Base-by-base conservation (phyloP, 352 stramenopile species). In the Phytopythium oedochilum region DNA sequence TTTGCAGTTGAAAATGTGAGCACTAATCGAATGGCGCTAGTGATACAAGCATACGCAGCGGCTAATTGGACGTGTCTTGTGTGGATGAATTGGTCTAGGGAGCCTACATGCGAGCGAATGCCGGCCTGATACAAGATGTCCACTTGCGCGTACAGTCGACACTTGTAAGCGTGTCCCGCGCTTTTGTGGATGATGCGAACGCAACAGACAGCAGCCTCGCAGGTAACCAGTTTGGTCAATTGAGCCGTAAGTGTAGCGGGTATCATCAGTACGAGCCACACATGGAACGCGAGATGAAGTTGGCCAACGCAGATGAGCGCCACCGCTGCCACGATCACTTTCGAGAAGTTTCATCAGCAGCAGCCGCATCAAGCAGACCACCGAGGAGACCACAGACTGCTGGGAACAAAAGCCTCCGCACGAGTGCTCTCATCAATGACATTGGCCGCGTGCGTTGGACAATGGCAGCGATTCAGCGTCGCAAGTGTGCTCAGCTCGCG, bases 181-280 rank as follows among this genome's bases (percentile, higher is more conserved):
- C 65, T 9, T 78, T 68, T 52, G 53, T 89, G 15, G 60, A 63
- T 14, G 77, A 58, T 28, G 74, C 47, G 18, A 15, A 25, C 1
- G 60, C 70, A 11, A 36, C 73, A 4, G 64, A 78, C 20, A 68
- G 64, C 8, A 63, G 65, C 1, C 80, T 85, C 44, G 71, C 75
- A 10, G 75, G 71, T 0, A 61, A 86, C 23, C 66, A 85, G 36
- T 84, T 86, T 20, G 73, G 73, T 2, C 28, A 80, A 5, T 82
- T 71, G 5, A 82, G 64, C 7, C 69, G 73, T 5, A 86, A 79
- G 46, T 87, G 78, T 56, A 86, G 73, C 57, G 86, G 84, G 43
- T 80, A 63, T 18, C 66, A 80, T 36, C 70, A 86, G 18, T 83
- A 84, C n/a, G 71, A 84, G 34, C 62, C 58, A 25, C 83, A 75